phyloP scores from a whole-genome alignment of 2,329 filamentous ascomycete species.

The Leptoxyphium fumago region DNA sequence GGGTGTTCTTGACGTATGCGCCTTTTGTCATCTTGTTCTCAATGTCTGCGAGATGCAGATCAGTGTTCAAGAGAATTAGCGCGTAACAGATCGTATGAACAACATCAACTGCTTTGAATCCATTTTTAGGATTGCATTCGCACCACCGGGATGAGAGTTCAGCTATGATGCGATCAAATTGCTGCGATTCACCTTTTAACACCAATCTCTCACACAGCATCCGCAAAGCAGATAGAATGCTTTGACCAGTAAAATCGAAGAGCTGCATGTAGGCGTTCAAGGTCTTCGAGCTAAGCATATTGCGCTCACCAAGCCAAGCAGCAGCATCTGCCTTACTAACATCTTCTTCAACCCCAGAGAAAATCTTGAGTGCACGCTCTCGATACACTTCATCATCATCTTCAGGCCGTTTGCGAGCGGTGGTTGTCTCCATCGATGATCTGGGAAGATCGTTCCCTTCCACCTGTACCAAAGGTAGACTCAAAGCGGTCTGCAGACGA shows the following conservation, averaged over 20 bases:
- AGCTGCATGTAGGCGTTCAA: slow-evolving; percentile 77
- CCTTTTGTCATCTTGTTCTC: slow-evolving; percentile 89
- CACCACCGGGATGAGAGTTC: slow-evolving; percentile 86
- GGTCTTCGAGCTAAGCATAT: slow-evolving; percentile 37
- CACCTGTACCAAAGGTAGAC: slow-evolving; percentile 27
- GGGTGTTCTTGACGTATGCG: slow-evolving; percentile 93
- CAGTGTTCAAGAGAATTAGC: slow-evolving; percentile 85
- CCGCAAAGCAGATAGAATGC: slow-evolving; percentile 64
- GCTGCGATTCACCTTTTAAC: slow-evolving; percentile 84
- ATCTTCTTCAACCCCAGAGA: slow-evolving; percentile 68
- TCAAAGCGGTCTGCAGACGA: slow-evolving; percentile 9
- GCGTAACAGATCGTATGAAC: slow-evolving; percentile 97
- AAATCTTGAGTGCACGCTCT: slow-evolving; percentile 69
- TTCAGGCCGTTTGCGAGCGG: neutral
- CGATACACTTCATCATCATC: slow-evolving; percentile 45
- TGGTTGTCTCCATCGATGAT: slow-evolving; percentile 13
- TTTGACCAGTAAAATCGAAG: slow-evolving; percentile 72
- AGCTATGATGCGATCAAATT: slow-evolving; percentile 87
- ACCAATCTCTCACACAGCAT: slow-evolving; percentile 68
- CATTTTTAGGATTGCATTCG: slow-evolving; percentile 79
- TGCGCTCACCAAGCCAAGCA: slow-evolving; percentile 68
- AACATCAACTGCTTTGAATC: slow-evolving; percentile 84
- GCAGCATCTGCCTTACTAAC: slow-evolving; percentile 68
- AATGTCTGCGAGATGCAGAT: slow-evolving; percentile 88
- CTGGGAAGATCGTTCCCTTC: slow-evolving; percentile 29